phyloP scores from a whole-genome alignment of 352 stramenopile species.

The Pythium dissotocum region DNA sequence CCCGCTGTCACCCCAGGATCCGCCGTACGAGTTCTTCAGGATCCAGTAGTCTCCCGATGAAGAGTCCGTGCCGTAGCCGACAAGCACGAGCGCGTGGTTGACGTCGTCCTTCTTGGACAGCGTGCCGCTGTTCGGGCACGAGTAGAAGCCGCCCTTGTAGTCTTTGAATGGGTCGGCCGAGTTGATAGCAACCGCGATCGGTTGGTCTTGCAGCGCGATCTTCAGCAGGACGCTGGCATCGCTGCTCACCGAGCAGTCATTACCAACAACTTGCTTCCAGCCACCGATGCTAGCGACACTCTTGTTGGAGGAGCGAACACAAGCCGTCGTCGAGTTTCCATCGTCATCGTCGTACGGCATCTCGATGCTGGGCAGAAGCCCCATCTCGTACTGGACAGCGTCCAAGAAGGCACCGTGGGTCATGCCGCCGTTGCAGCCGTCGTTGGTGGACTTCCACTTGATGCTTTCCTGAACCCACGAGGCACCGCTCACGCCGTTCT shows the following conservation, averaged over 20 bases:
- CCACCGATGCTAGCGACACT: constrained; percentile 69
- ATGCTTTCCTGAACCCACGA: constrained; percentile 63
- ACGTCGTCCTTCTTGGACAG: constrained; percentile 69
- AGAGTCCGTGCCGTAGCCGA: constrained; percentile 68
- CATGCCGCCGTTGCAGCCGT: constrained; percentile 81
- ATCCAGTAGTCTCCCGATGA: constrained; percentile 76
- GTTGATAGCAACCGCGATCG: constrained; percentile 78
- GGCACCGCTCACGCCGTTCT: constrained; percentile 40
- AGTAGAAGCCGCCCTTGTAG: constrained; percentile 70
- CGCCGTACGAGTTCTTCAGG: constrained; percentile 81
- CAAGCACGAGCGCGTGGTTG: constrained; percentile 75
- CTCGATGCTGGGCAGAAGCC: constrained; percentile 66
- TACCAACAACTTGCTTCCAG: constrained; percentile 64
- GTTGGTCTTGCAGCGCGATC: constrained; percentile 54
- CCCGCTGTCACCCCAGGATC: constrained; percentile 60
- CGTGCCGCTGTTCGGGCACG: constrained; percentile 60
- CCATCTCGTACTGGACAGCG: constrained; percentile 54
- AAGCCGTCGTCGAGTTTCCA: constrained; percentile 32
- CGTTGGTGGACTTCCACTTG: constrained; percentile 76
- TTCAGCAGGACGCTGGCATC: constrained; percentile 57
- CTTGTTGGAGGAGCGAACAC: constrained; percentile 47
- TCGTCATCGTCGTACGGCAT: constrained; percentile 69
- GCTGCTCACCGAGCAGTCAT: constrained; percentile 51
- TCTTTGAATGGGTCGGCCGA: constrained; percentile 71
- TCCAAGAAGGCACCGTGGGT: constrained; percentile 81